phyloP scores from a whole-genome alignment of 306 rosid genomes.

The Pterocarpus macrocarpus region DNA sequence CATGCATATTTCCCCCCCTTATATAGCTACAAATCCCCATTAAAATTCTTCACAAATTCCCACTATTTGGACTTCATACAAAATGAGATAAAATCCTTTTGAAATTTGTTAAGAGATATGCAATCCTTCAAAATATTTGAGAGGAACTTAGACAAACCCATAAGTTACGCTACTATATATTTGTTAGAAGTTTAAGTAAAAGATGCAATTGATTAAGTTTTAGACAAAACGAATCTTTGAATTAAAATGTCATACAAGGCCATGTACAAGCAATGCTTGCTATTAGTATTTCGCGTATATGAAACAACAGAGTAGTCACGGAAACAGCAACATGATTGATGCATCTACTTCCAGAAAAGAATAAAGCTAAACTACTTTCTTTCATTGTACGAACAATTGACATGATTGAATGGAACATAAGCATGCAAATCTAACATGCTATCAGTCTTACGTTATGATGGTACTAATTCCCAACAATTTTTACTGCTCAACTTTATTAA shows the following conservation, averaged over 20 bases:
- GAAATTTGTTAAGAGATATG: too few relatives aligned
- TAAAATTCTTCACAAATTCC: too few relatives aligned
- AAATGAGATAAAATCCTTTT: too few relatives aligned
- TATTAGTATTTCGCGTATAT: background rate
- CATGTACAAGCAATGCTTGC: background rate
- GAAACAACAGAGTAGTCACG: background rate
- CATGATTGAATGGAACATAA: conserved; percentile 30
- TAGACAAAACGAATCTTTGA: conserved; percentile 13
- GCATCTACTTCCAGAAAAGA: conserved; percentile 18
- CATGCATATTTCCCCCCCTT: too few relatives aligned
- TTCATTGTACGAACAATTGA: conserved; percentile 31
- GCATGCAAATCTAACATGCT: conserved; percentile 15
- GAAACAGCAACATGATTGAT: conserved; percentile 12
- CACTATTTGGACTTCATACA: too few relatives aligned
- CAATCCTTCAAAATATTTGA: too few relatives aligned
- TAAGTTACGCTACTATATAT: too few relatives aligned
- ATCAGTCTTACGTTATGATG: background rate
- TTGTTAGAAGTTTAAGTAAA: conserved; percentile 2
- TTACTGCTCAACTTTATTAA: conserved; percentile 46
- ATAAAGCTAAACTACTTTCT: conserved; percentile 46
- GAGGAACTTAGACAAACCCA: too few relatives aligned
- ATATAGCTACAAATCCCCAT: too few relatives aligned
- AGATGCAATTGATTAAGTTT: conserved; percentile 21
- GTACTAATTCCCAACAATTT: conserved; percentile 43
- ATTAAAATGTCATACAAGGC: conserved; percentile 40